Percentiles rank a stretch among this genome's conserved stretches.
Evolutionary conservation across 139 green algal species (phyloP).

Genomic region (Monoraphidium neglectum): DNA sequence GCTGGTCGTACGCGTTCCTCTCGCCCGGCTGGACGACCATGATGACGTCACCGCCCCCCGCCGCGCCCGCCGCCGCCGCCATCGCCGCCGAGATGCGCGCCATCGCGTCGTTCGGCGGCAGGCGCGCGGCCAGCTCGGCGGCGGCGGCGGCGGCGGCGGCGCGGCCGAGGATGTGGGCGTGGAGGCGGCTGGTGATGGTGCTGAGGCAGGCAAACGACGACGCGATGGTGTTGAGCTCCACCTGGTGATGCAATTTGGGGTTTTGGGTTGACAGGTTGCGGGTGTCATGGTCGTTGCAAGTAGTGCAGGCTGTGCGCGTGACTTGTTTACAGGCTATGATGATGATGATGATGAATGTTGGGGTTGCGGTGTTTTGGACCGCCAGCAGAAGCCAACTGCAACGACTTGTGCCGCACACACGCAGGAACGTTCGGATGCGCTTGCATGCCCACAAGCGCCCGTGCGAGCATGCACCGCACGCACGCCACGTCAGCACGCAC

Average conservation of each 20-base stretch:
- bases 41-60: slow-evolving; percentile 62
- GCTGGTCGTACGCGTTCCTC: slow-evolving; percentile 94
- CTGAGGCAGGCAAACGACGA: slow-evolving; percentile 91
- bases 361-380: no score
- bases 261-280: no score
- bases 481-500: no score
- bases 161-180: slow-evolving; percentile 47
- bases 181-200: slow-evolving; percentile 68
- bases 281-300: no score
- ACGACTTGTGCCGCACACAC: no score
- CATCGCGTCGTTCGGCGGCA: slow-evolving; percentile 79
- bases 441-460: no score
- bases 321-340: no score
- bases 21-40: slow-evolving; percentile 95
- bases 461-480: no score
- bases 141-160: background rate
- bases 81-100: slow-evolving; percentile 49
- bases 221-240: slow-evolving; percentile 99
- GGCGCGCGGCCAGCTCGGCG: background rate
- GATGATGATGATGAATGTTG: no score
- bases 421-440: no score
- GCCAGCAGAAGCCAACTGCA: no score
- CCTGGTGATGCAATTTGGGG: slow-evolving; percentile 69
- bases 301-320: no score
- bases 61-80: slow-evolving; percentile 29